Evolutionary conservation across 2,329 filamentous ascomycete genomes (phyloP).

Genomic region (Didymella pinodella): DNA sequence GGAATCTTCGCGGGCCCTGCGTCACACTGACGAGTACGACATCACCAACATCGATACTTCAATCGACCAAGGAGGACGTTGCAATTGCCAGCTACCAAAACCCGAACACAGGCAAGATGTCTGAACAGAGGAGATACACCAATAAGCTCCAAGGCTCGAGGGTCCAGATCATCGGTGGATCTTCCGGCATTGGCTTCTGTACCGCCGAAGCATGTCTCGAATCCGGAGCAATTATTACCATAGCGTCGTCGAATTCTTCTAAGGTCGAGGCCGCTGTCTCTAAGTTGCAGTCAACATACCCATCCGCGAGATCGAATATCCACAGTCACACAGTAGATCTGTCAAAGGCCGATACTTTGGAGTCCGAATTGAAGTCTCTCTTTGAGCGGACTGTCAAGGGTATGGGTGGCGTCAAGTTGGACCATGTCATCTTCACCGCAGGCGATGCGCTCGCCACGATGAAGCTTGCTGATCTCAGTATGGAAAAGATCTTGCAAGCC

Average conservation of each 20-base stretch:
- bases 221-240: constrained; percentile 63
- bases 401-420: constrained; percentile 50
- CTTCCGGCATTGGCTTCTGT: constrained; percentile 68
- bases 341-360: constrained; percentile 55
- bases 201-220: constrained; percentile 67
- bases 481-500: constrained; percentile 53
- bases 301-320: constrained; percentile 51
- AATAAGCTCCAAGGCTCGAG: constrained; percentile 58
- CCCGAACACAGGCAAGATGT: constrained; percentile 22
- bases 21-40: constrained; percentile 14
- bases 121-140: constrained; percentile 55
- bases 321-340: constrained; percentile 60
- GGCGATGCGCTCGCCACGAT: constrained; percentile 57
- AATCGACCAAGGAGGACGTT: background rate
- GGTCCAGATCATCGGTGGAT: constrained; percentile 70
- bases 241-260: constrained; percentile 65
- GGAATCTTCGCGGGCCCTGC: background rate
- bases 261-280: constrained; percentile 59
- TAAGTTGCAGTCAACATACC: constrained; percentile 55
- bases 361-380: constrained; percentile 57
- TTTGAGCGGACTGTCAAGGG: constrained; percentile 50
- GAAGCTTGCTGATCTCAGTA: constrained; percentile 53
- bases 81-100: background rate
- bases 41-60: background rate
- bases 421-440: constrained; percentile 67